phyloP scores from a whole-genome alignment of 768 basidiomycete genomes.

The Boletus coccyginus region DNA sequence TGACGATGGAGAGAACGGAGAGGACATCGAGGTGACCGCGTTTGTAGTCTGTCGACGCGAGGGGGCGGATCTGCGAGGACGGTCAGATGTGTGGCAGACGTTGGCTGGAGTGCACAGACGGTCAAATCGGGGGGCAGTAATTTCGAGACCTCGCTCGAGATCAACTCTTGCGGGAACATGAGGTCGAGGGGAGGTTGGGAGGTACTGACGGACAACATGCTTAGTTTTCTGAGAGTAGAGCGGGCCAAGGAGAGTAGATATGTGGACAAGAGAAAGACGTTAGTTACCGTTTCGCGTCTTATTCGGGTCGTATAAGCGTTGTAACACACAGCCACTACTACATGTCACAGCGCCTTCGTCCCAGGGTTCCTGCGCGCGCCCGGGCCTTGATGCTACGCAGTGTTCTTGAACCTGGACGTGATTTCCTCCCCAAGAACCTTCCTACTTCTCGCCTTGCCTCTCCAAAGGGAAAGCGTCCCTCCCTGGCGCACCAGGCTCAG shows the following conservation, averaged over 20 bases:
- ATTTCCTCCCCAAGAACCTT: slow-evolving; percentile 21
- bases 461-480: slow-evolving; percentile 46
- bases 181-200: slow-evolving; percentile 71
- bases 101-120: neutral
- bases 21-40: slow-evolving; percentile 86
- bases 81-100: slow-evolving; percentile 1
- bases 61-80: slow-evolving; percentile 75
- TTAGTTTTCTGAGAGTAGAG: neutral
- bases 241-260: slow-evolving; percentile 2
- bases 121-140: slow-evolving; percentile 52
- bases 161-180: slow-evolving; percentile 69
- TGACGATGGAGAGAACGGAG: slow-evolving; percentile 63
- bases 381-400: too few species aligned
- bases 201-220: slow-evolving; percentile 31
- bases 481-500: slow-evolving; percentile 53
- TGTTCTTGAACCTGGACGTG: slow-evolving; percentile 15
- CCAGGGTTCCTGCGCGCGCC: neutral
- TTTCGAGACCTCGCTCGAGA: slow-evolving; percentile 59
- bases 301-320: neutral
- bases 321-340: slow-evolving; percentile 15
- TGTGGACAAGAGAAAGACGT: neutral
- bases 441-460: slow-evolving; percentile 36
- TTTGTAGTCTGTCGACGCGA: slow-evolving; percentile 78
- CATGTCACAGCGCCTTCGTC: neutral
- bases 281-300: neutral